Base-by-base conservation (phyloP, 345 rosid genomes). In the Populus euphratica region DNA sequence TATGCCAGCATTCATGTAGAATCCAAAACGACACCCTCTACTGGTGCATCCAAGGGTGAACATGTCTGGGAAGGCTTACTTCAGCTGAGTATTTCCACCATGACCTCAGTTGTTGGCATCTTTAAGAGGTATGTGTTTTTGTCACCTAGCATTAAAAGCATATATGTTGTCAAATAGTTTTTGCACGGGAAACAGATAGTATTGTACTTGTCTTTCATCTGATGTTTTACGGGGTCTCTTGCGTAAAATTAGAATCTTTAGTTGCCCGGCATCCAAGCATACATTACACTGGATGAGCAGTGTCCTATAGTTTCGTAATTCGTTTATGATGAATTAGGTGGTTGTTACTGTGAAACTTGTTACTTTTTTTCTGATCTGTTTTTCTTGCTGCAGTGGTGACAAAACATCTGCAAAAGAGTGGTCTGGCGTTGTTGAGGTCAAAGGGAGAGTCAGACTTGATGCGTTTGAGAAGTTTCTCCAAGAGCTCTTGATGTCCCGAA, bases 381-480 rank as follows among this genome's bases (percentile, higher is more conserved):
- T 38, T 33, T 23, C 9, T 61, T 67, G 54, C 41, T 83, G 80
- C 92, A 96, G 99, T 78, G 99, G 99, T 54, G 99, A 96, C 82
- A 94, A 86, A 83, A 83, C 91, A 18, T 74, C 84, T 33, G 75
- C 85, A 0, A 84, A 88, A 75, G 93, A 86, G 31, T 96, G 99
- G 99, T 87, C 90, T 38, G 83, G 80, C 65, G 56, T 77, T 66
- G 82, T 93, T 23, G 99, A 96, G 84, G 89, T 96, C 49, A 96
- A 94, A 83, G 99, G 99, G 73, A 90, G 98, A 84, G 99, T 94
- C 35, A 86, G 90, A 83, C 90, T 92, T 39, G 91, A 93, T 77
- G 98, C 98, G 56, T 96, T 96, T 80, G 93, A 90, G 85, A 96
- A 90, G 89, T 96, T 94, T 84, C 94, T 96, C 50, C 94, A 92